phyloP scores from a whole-genome alignment of 768 basidiomycete species.

The Kwoniella sp. region DNA sequence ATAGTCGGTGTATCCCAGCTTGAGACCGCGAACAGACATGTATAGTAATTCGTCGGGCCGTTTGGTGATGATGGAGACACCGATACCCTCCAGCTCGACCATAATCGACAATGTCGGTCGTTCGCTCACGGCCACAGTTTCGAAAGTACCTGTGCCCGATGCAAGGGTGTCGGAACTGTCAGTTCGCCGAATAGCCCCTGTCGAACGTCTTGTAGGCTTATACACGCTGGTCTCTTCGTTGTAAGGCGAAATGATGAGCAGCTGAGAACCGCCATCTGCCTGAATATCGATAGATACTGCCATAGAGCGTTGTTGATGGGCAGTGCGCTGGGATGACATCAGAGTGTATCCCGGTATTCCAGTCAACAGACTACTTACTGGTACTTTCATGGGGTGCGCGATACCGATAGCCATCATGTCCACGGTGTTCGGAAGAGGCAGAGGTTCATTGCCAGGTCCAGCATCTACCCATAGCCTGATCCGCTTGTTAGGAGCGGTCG shows the following conservation, averaged over 20 bases:
- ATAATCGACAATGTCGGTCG: conserved; percentile 63
- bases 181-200: conserved; percentile 54
- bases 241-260: conserved; percentile 82
- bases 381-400: conserved; percentile 70
- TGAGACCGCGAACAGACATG: conserved; percentile 68
- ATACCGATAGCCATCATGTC: conserved; percentile 96
- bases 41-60: conserved; percentile 86
- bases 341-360: not conserved
- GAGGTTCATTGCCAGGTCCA: conserved; percentile 2
- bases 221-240: conserved; percentile 79
- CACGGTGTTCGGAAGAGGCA: conserved; percentile 59
- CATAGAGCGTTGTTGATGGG: conserved; percentile 54
- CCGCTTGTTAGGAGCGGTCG: conserved; percentile 75
- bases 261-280: conserved; percentile 78
- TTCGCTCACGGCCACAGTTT: conserved; percentile 71
- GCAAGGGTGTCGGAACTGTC: conserved; percentile 66
- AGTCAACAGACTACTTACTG: conserved; percentile 6
- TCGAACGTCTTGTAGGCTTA: conserved; percentile 63
- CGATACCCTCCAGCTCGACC: conserved; percentile 82
- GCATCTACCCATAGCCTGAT: conserved; percentile 64
- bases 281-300: conserved; percentile 85
- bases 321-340: conserved; percentile 13
- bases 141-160: conserved; percentile 62
- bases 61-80: conserved; percentile 84
- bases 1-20: conserved; percentile 79